These are phyloP conservation scores for Trichosphaerium sp. DNA, from an alignment of 78 protist genomes.

Conservation along the genomic window DNA sequence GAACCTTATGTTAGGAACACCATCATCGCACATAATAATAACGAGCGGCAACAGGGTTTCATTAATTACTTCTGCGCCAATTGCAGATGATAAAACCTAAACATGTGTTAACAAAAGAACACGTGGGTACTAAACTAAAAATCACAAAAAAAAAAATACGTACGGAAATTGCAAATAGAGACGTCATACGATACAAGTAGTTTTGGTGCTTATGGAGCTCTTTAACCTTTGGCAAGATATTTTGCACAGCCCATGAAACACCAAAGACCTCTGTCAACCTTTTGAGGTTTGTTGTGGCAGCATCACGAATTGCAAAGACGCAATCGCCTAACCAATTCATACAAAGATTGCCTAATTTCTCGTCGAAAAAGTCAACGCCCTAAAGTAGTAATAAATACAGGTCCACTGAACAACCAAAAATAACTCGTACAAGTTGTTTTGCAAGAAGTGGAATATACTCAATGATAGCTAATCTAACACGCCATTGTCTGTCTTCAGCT, in stretches of 20 bases:
- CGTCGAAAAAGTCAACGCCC: conserved; percentile 77
- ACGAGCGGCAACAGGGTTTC: conserved; percentile 51
- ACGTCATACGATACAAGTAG: conserved; percentile 85
- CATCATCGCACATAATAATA: conserved; percentile 43
- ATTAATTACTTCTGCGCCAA: conserved; percentile 38
- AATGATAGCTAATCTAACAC: conserved; percentile 85
- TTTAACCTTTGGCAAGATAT: conserved; percentile 66
- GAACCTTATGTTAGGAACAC: conserved; percentile 88
- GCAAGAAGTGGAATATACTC: conserved; percentile 82
- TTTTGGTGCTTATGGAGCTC: conserved; percentile 43
- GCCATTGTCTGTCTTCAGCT: conserved; percentile 90
- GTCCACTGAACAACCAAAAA: neutral
- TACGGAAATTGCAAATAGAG: conserved; percentile 58
- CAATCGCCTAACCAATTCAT: conserved; percentile 78
- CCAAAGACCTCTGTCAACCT: conserved; percentile 71
- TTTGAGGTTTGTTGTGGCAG: conserved; percentile 56
- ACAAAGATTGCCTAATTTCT: conserved; percentile 56
- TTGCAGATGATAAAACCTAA: conserved; percentile 36
- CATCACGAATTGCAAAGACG: conserved; percentile 79
- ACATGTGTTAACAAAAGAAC: neutral
- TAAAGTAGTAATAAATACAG: neutral
- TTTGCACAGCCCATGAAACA: conserved; percentile 69
- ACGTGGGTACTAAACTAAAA: neutral
- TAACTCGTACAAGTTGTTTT: conserved; percentile 14
- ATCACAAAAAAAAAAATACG: neutral